Base-by-base conservation (phyloP, 192 early-diverging fungal genomes). In the Backusella tarrabulga region DNA sequence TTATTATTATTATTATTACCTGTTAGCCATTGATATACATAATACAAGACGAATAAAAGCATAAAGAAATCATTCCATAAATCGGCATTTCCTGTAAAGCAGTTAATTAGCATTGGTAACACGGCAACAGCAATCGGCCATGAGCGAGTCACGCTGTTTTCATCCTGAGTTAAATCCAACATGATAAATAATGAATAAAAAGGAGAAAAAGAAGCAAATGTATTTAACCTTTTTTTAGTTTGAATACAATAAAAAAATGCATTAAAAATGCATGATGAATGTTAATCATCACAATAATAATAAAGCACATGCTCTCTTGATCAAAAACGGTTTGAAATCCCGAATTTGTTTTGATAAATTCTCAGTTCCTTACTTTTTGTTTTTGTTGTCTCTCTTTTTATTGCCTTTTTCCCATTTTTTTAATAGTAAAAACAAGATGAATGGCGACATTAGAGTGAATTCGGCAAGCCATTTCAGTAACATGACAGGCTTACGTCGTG, bases 101-200 rank as follows among this genome's bases (percentile, higher is more conserved):
- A 83, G 2, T 86, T 81, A 6, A 87, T 85, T 21, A 90, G 72
- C 0, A 87, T 83, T 5, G 89, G 89, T 17, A 87, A 56, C 23
- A 90, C 79, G 34, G 89, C 89, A 54, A 90, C 83, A 23, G 85
- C 46, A 60, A 90, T 90, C 3, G 89, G 89, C 89, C 89, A 91
- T 54, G 82, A 85, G 56, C 56, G 56, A 63, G 56, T 63, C 26
- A 63, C 21, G 12, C 4, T 26, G 11, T 63, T 26, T 63, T 63
- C 56, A 63, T 63, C 26, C 29, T 4, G 11, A 63, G 56, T 63
- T 14, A 63, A 29, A 12, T 63, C 56, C 23, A 63, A 29, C 56
- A 63, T 63, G 56, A 26, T 63, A 12, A 29, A 63, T 29, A 63
- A 26, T 29, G 26, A 29, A 29, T 19, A 60, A 60, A 60, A 26